A percentile compares a stretch with the other conserved stretches of the same genome.
These are phyloP conservation scores for Psilocybe cubensis DNA, from an alignment of 768 basidiomycete genomes.

Conservation along the genomic window DNA sequence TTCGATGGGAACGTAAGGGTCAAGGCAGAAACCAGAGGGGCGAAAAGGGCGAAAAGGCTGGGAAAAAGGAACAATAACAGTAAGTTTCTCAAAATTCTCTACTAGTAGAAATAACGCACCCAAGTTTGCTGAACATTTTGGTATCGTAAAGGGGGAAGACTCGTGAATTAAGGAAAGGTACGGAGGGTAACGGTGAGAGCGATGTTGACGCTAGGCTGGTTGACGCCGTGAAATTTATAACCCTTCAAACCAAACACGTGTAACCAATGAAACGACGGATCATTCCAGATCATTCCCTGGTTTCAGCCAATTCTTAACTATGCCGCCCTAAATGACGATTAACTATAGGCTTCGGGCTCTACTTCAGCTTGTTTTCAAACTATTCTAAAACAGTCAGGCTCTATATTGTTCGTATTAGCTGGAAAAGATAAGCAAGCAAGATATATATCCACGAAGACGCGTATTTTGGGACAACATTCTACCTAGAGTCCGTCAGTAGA, in stretches of 20 bases:
- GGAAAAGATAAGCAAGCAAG: neutral
- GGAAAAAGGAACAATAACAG: neutral
- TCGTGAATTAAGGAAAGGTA: conserved; percentile 23
- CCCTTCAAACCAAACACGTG: conserved; percentile 24
- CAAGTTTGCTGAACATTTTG: conserved; percentile 56
- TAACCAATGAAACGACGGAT: conserved; percentile 27
- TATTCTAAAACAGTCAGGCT: neutral
- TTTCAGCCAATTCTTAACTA: conserved; percentile 2
- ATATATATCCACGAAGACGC: neutral
- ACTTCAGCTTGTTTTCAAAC: neutral
- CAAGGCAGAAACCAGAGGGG: conserved; percentile 53
- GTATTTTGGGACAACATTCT: neutral
- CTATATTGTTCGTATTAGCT: neutral
- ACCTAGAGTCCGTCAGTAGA: conserved; percentile 17
- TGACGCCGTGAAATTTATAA: conserved; percentile 26
- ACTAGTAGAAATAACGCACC: conserved; percentile 31
- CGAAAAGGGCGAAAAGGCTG: conserved; percentile 47
- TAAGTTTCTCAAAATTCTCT: neutral
- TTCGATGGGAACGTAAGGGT: conserved; percentile 40
- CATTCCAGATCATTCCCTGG: conserved; percentile 5
- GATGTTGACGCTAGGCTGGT: conserved; percentile 8
- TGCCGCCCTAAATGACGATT: neutral
- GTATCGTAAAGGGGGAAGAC: conserved; percentile 24
- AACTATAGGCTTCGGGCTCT: neutral
- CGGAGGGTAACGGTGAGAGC: conserved; percentile 23